These are phyloP conservation scores for Rhodamnia rubescens DNA, from an alignment of 345 rosid species.

Conservation along the genomic window DNA sequence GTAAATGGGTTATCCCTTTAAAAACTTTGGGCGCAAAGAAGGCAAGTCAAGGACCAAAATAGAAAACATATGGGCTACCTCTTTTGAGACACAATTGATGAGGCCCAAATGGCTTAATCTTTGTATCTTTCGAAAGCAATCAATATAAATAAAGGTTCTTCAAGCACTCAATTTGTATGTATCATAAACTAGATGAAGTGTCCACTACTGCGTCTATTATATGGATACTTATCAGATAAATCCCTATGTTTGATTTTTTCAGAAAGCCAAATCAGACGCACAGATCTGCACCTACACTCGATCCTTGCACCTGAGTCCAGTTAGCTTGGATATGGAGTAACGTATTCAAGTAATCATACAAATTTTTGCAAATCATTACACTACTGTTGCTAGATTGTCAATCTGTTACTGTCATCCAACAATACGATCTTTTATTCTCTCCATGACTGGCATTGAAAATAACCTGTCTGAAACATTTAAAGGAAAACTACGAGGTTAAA, in stretches of 20 bases:
- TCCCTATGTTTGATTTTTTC: neutral
- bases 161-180: neutral
- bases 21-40: neutral
- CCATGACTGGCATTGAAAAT: neutral
- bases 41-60: neutral
- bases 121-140: neutral
- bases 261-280: neutral
- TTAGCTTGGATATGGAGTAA: neutral
- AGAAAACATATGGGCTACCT: neutral
- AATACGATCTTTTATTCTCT: neutral
- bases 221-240: neutral
- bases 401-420: neutral
- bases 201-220: neutral
- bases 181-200: neutral
- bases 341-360: neutral
- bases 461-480: neutral
- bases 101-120: neutral
- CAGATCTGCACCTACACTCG: neutral
- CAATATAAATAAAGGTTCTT: neutral
- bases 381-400: neutral
- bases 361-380: neutral
- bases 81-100: neutral
- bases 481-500: neutral
- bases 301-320: neutral
- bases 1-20: neutral